Base-by-base conservation (phyloP, 352 stramenopile species). In the Pythium rhizo-oryzae region DNA sequence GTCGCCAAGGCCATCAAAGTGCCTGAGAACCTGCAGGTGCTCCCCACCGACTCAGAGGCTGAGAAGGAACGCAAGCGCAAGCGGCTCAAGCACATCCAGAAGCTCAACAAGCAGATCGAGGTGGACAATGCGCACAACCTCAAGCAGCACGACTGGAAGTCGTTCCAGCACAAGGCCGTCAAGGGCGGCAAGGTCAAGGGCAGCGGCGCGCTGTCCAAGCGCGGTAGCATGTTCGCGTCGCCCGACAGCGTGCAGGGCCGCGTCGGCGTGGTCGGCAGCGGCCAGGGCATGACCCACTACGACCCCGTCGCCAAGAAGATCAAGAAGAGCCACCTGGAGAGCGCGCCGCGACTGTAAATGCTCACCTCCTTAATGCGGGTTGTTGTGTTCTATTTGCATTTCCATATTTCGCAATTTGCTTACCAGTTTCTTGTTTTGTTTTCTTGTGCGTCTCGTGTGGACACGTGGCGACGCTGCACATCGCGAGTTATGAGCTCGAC, bases 211-310 rank as follows among this genome's bases (percentile, higher is more conserved):
- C 75, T 92, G 43, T 91, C 85, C 28, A 90, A 87, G 66, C 84
- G 84, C 19, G 91, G 91, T 58, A 97, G 88, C 70, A 97, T 97
- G 75, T 98, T 98, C 77, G 85, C 88, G 28, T 94, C 89, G 8
- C 89, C 92, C 11, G 90, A 95, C 46, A 89, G 80, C 16, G 82
- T 95, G 9, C 68, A 94, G 30, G 87, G 87, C 15, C 90, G 85
- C 41, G 92, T 97, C 9, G 92, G 91, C 15, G 91, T 97, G n/a
- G 79, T 96, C 2, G 90, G 90, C 28, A 97, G 88, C 39, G 91
- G 90, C 0, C 85, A 96, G 58, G 91, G 84, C 59, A 96, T 97
- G 81, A 97, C 91, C 12, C 74, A 74, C 30, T 97, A 85, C 63
- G 67, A 86, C 23, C 81, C 94, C 46, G 51, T 24, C 11, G 72